Evolutionary conservation across 2,329 filamentous ascomycete species (phyloP).

Genomic region (Aspergillus ustus): DNA sequence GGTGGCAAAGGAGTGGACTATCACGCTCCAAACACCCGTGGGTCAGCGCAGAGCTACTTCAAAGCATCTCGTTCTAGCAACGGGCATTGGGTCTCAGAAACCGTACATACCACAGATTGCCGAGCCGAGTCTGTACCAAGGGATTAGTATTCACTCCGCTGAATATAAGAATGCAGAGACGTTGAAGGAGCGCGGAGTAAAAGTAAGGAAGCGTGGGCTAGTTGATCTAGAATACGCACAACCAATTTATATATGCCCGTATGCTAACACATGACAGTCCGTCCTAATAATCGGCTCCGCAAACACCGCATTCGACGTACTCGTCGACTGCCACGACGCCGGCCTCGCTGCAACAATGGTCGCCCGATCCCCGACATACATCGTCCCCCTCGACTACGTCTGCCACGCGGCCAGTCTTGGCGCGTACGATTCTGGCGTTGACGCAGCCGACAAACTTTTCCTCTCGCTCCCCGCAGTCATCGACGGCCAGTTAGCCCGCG

Average conservation of each 20-base stretch:
- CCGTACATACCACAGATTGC: constrained; percentile 21
- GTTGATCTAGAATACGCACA: too few species aligned
- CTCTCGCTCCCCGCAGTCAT: constrained; percentile 4
- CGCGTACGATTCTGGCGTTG: constrained; percentile 32
- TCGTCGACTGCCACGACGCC: constrained; percentile 51
- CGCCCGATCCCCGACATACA: constrained; percentile 48
- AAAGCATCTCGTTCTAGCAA: constrained; percentile 27
- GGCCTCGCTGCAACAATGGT: constrained; percentile 51
- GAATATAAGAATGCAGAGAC: neutral
- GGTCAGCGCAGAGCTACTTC: constrained; percentile 15
- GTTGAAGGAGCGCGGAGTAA: neutral
- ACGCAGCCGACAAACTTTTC: constrained; percentile 10
- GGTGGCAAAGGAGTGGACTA: constrained; percentile 27
- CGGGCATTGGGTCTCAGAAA: constrained; percentile 25
- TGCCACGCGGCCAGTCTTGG: constrained; percentile 27
- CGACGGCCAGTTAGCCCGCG: constrained; percentile 10
- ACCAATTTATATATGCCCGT: too few species aligned
- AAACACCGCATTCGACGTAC: constrained; percentile 54
- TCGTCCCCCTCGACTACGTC: constrained; percentile 30
- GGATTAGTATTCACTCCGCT: constrained; percentile 11
- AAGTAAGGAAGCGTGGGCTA: neutral
- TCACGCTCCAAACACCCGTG: constrained; percentile 26
- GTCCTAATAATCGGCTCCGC: constrained; percentile 53
- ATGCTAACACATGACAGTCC: constrained; percentile 27
- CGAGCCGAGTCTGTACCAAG: constrained; percentile 18